Conservation (phyloP, 1,284 basidiomycete species). For the Cutaneotrichosporon sp. region DNA sequence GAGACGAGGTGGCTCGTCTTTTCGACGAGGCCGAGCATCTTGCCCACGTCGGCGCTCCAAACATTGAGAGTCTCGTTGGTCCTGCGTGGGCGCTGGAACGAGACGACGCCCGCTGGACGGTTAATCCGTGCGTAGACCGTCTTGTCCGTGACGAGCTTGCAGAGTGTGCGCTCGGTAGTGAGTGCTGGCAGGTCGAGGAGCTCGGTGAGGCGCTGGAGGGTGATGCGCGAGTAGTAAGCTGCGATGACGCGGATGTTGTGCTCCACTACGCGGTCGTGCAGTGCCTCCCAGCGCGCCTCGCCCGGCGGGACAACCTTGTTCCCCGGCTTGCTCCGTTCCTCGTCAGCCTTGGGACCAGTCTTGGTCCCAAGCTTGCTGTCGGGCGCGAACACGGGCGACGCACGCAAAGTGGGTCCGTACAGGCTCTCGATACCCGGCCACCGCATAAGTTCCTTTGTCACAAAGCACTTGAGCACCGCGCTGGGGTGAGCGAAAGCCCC, state of each 20-base stretch:
- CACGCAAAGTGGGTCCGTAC: slow-evolving; percentile 76
- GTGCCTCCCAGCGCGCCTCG: slow-evolving; percentile 85
- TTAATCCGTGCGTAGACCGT: slow-evolving; percentile 93
- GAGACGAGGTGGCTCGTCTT: slow-evolving; percentile 53
- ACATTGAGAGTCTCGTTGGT: slow-evolving; percentile 90
- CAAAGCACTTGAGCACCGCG: slow-evolving; percentile 93
- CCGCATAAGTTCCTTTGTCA: slow-evolving; percentile 90
- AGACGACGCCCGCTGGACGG: slow-evolving; percentile 81
- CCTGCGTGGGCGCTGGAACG: slow-evolving; percentile 67
- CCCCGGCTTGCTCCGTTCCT: slow-evolving; percentile 22
- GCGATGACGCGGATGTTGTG: slow-evolving; percentile 96
- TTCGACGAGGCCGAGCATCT: slow-evolving; percentile 56
- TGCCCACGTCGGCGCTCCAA: slow-evolving; percentile 94
- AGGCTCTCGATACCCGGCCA: slow-evolving; percentile 94
- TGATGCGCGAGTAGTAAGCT: slow-evolving; percentile 91
- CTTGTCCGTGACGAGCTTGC: slow-evolving; percentile 81
- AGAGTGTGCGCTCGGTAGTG: slow-evolving; percentile 81
- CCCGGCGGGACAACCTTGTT: slow-evolving; percentile 40
- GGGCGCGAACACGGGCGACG: slow-evolving; percentile 72
- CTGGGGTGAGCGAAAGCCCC: slow-evolving; percentile 48
- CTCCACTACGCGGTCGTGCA: slow-evolving; percentile 93
- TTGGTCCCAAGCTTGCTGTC: slow-evolving; percentile 36
- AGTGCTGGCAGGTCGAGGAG: slow-evolving; percentile 78
- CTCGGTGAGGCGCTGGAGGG: slow-evolving; percentile 70
- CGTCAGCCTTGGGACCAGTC: slow-evolving; percentile 24